Conservation (phyloP, 345 rosid species). For the Gossypium bickii region DNA sequence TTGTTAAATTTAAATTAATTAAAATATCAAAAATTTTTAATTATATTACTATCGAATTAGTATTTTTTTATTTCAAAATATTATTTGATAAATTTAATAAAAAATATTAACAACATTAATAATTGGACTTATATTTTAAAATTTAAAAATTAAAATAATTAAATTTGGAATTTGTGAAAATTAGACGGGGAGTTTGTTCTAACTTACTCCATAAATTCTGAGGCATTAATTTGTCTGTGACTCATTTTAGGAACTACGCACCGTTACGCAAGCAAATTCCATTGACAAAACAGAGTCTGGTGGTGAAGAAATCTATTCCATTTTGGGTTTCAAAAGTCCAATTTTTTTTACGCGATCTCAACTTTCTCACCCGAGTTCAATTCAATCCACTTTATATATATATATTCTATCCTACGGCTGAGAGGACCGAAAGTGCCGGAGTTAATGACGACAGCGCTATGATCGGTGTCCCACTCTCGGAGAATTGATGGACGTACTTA, state of each 20-base stretch:
- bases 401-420: neutral
- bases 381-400: neutral
- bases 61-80: no score
- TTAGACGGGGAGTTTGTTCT: no score
- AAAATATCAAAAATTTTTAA: no score
- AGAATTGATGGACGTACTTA: slow-evolving; percentile 1
- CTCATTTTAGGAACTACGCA: neutral
- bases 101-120: no score
- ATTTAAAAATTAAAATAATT: no score
- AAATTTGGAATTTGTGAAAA: no score
- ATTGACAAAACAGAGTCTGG: slow-evolving; percentile 1
- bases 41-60: no score
- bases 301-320: neutral
- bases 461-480: neutral
- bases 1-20: no score
- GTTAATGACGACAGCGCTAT: neutral
- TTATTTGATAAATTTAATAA: no score
- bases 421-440: neutral
- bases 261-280: neutral
- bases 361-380: neutral
- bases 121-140: no score
- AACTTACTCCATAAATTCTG: no score
- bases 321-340: neutral
- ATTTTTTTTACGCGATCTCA: neutral
- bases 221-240: neutral